Percentiles rank a stretch among this genome's conserved stretches.
These are phyloP conservation scores for Dactylis glomerata DNA, from an alignment of 176 grass and related monocot genomes.

Conservation along the genomic window DNA sequence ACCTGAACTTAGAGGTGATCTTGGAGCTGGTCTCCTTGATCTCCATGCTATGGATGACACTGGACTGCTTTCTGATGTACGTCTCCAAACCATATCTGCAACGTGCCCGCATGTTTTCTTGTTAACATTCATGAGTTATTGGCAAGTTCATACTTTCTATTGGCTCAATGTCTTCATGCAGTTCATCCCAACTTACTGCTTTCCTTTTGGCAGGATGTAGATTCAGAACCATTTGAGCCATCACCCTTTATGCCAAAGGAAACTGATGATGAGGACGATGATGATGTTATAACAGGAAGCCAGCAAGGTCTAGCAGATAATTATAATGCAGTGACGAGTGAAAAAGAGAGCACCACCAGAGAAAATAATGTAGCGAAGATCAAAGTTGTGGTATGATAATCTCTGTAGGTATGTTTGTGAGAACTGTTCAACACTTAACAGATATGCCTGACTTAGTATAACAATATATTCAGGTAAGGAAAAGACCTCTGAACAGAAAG, in stretches of 20 bases:
- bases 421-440: constrained; percentile 2
- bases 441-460: constrained; percentile 36
- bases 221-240: constrained; percentile 86
- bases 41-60: constrained; percentile 97
- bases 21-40: constrained; percentile 96
- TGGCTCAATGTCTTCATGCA: constrained; percentile 30
- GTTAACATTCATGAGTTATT: not conserved
- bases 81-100: not conserved
- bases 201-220: constrained; percentile 66
- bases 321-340: constrained; percentile 45
- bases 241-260: constrained; percentile 87
- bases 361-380: constrained; percentile 98
- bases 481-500: constrained; percentile 97
- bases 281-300: constrained; percentile 50
- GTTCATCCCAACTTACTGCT: constrained; percentile 24
- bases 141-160: constrained; percentile 25
- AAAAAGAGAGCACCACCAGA: constrained; percentile 60
- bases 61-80: constrained; percentile 91
- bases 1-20: constrained; percentile 88
- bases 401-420: constrained; percentile 17
- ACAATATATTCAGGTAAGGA: constrained; percentile 73
- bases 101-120: not conserved
- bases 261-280: constrained; percentile 71
- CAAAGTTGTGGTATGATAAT: constrained; percentile 90
- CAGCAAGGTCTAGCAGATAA: constrained; percentile 69